Percentiles rank a stretch among this genome's conserved stretches.
phyloP scores from a whole-genome alignment of 1,139 yeast species.

The Pichia inconspicua region DNA sequence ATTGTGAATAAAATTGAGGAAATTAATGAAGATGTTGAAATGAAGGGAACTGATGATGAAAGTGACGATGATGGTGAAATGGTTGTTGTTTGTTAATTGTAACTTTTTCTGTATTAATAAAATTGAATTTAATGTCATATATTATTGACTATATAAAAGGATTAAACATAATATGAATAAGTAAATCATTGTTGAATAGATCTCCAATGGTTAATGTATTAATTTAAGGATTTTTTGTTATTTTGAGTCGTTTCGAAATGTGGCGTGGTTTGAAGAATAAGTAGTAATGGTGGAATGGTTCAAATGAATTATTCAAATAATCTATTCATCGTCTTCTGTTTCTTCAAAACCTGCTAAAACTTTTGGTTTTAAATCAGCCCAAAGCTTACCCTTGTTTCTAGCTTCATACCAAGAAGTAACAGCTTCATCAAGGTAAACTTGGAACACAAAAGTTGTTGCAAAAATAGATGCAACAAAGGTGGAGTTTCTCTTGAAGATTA shows the following conservation, averaged over 20 bases:
- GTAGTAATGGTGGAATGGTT: background rate
- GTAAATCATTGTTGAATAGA: background rate
- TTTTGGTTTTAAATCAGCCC: constrained; percentile 82
- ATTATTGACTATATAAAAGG: constrained; percentile 7
- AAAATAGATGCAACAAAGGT: constrained; percentile 80
- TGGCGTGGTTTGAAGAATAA: background rate
- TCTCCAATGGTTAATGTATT: background rate
- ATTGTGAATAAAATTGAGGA: constrained; percentile 27
- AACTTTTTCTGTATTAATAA: too few species aligned
- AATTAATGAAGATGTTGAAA: constrained; percentile 23
- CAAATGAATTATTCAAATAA: background rate
- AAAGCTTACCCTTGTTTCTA: constrained; percentile 92
- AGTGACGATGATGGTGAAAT: constrained; percentile 24
- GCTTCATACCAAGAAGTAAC: constrained; percentile 77
- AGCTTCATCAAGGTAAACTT: constrained; percentile 72
- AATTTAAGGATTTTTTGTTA: background rate
- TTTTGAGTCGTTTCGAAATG: background rate
- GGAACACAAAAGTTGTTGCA: constrained; percentile 84
- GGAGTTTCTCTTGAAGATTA: constrained; percentile 88
- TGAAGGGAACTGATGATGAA: constrained; percentile 23
- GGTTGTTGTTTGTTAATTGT: constrained; percentile 26
- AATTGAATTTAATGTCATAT: background rate
- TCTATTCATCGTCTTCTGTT: constrained; percentile 15
- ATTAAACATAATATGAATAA: constrained; percentile 11
- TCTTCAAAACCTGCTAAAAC: constrained; percentile 36